These are phyloP conservation scores for Boletus fagicola DNA, from an alignment of 768 basidiomycete genomes.

Conservation along the genomic window DNA sequence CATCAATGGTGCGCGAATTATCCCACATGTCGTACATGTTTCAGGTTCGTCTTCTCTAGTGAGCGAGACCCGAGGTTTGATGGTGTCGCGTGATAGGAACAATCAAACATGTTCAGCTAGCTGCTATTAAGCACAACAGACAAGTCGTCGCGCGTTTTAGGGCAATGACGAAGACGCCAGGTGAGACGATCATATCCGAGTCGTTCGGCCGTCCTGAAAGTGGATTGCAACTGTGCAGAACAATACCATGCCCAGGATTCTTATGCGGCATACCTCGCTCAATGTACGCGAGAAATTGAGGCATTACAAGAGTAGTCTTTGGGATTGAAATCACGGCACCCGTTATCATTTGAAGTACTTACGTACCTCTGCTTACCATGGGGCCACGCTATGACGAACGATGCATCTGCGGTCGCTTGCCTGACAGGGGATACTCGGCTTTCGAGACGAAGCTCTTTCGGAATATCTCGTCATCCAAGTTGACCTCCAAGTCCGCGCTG, in stretches of 20 bases:
- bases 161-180: conserved; percentile 48
- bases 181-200: conserved; percentile 33
- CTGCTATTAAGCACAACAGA: conserved; percentile 72
- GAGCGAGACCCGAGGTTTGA: neutral
- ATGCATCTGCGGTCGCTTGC: too few species aligned
- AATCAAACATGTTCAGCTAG: conserved; percentile 79
- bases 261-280: conserved; percentile 56
- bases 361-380: neutral
- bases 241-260: conserved; percentile 52
- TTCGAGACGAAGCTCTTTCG: too few species aligned
- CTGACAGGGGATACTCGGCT: neutral
- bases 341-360: neutral
- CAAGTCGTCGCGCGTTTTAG: conserved; percentile 67
- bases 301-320: conserved; percentile 57
- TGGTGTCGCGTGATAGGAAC: conserved; percentile 54
- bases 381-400: neutral
- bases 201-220: neutral
- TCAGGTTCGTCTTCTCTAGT: conserved; percentile 54
- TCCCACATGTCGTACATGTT: conserved; percentile 78
- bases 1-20: conserved; percentile 55
- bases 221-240: conserved; percentile 31
- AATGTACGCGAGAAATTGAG: conserved; percentile 60
- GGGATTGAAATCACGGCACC: neutral
- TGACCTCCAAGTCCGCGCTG: too few species aligned
- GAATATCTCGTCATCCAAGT: neutral